Base-by-base conservation (phyloP, 306 rosid genomes). In the Trichosanthes truncata region DNA sequence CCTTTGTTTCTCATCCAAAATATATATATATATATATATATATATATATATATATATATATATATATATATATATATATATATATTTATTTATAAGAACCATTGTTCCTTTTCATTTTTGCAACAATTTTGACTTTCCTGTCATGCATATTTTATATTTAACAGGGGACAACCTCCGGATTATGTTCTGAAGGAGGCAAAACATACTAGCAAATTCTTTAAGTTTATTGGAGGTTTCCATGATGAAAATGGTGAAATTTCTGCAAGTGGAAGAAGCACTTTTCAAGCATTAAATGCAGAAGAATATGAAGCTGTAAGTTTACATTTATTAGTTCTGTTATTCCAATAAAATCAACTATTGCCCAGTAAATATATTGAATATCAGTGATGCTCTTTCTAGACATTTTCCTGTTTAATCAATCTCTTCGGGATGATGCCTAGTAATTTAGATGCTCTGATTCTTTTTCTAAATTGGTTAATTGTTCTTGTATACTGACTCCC, bases 91-190 rank as follows among this genome's bases (percentile, higher is more conserved):
- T 48, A 29, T 33, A 33, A 51, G 21, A 51, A 35, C 25, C 18
- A 73, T 81, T 35, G 13, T 68, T 45, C 10, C 51, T 12, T 6
- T 51, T 29, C 20, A 29, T 76, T 21, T 31, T 69, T 83, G 25
- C 68, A 36, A 26, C 57, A 51, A 68, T 74, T 85, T 81, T 80
- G 78, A 79, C 59, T 84, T 75, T 33, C 23, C 15, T 83, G 76
- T 78, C 48, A 12, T 31, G 53, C 79, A 56, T 82, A 74, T 80
- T 80, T 80, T 51, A 65, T 78, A 73, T 82, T 71, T 79, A 91
- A 83, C 86, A 96, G 99, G 82, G 97, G 88, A 71, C 99, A 91
- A 80, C 99, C 99, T 77, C 98, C 99, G 25, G 99, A 96, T 90
- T 90, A 90, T 84, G 76, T 96, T 77, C 88, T 96, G 62, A 90